phyloP scores from a whole-genome alignment of 2,329 filamentous ascomycete genomes.

The Microdochium paspali region DNA sequence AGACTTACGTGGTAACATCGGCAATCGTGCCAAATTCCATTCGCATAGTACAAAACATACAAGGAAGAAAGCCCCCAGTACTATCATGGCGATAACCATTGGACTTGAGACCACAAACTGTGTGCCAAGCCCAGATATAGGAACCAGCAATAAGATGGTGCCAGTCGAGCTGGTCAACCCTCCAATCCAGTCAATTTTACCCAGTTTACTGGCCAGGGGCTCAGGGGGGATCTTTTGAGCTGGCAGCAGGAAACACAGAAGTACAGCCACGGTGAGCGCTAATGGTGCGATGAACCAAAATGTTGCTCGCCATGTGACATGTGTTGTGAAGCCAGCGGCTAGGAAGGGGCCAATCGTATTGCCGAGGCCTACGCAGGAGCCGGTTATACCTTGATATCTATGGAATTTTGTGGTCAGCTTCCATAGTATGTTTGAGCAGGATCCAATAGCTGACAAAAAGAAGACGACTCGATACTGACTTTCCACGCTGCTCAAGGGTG shows the following conservation, averaged over 20 bases:
- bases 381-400: slow-evolving; percentile 28
- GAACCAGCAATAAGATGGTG: slow-evolving; percentile 45
- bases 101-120: slow-evolving; percentile 42
- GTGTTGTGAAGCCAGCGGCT: slow-evolving; percentile 26
- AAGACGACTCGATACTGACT: slow-evolving; percentile 19
- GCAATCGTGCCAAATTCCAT: slow-evolving; percentile 40
- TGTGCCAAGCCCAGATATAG: slow-evolving; percentile 43
- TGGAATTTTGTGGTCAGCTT: no score
- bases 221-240: slow-evolving; percentile 31
- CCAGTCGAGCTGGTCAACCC: slow-evolving; percentile 35
- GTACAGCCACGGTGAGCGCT: slow-evolving; percentile 28
- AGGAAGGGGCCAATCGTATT: slow-evolving; percentile 33
- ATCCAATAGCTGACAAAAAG: no score
- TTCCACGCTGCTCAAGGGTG: slow-evolving; percentile 47
- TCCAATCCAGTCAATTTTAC: slow-evolving; percentile 42
- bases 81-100: slow-evolving; percentile 47
- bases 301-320: slow-evolving; percentile 29
- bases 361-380: slow-evolving; percentile 28
- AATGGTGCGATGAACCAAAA: slow-evolving; percentile 39
- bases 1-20: slow-evolving; percentile 38
- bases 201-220: slow-evolving; percentile 29
- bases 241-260: slow-evolving; percentile 34
- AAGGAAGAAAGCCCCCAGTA: slow-evolving; percentile 33
- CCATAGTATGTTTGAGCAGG: no score
- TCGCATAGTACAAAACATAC: slow-evolving; percentile 40